Conservation (phyloP, 2,329 filamentous ascomycete genomes). For the Neopestalotiopsis sp. region DNA sequence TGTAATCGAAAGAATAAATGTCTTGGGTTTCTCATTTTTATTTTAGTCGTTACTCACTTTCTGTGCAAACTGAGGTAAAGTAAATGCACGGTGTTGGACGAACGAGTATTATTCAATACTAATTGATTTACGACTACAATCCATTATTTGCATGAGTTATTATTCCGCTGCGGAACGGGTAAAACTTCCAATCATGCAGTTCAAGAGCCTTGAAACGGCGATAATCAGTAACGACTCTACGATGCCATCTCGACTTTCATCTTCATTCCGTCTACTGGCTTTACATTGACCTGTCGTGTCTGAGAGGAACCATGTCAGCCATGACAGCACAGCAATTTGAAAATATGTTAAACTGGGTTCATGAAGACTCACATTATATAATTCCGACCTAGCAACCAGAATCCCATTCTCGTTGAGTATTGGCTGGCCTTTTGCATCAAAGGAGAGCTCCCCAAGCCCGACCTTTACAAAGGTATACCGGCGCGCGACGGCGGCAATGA, state of each 20-base stretch:
- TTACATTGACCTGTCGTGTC: background rate
- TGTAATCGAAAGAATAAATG: no score
- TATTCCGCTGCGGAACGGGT: no score
- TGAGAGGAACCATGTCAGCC: background rate
- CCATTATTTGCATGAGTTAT: no score
- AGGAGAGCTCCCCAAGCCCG: slow-evolving; percentile 9
- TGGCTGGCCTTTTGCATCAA: slow-evolving; percentile 6
- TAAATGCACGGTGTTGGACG: no score
- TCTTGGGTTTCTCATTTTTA: no score
- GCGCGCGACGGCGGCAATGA: slow-evolving; percentile 13
- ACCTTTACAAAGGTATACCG: slow-evolving; percentile 17
- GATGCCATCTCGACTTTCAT: background rate
- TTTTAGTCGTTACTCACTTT: no score
- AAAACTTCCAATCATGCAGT: no score
- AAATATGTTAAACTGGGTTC: background rate
- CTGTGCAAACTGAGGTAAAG: no score
- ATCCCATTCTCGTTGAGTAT: slow-evolving; percentile 11
- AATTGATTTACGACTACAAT: no score
- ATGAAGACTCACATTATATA: slow-evolving; percentile 9
- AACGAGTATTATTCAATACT: no score
- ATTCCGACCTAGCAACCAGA: slow-evolving; percentile 9
- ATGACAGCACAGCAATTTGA: background rate
- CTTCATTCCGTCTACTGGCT: background rate
- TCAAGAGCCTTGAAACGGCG: no score
- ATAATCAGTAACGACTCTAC: no score